phyloP scores from a whole-genome alignment of 805 yeast genomes.

The Metschnikowia colocasiae region DNA sequence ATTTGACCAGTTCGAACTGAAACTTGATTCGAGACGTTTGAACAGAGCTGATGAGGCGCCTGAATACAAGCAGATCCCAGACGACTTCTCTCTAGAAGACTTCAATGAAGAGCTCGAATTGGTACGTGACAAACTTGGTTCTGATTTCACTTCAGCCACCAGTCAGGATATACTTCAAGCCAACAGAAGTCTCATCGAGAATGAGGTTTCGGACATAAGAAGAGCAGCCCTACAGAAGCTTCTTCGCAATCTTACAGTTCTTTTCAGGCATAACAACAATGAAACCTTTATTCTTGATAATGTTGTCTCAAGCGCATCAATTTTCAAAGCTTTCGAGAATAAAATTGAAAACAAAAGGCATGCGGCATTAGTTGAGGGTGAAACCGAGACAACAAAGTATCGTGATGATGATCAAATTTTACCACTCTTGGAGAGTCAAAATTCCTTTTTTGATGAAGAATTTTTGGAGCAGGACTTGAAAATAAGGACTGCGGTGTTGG shows the following conservation, averaged over 20 bases:
- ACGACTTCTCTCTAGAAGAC: constrained; percentile 32
- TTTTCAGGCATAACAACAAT: constrained; percentile 33
- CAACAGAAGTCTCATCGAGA: constrained; percentile 16
- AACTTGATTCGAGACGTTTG: background rate
- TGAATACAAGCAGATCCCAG: constrained; percentile 31
- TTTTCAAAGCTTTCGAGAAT: constrained; percentile 24
- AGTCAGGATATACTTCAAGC: constrained; percentile 15
- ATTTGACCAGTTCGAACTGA: constrained; percentile 19
- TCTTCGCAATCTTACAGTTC: constrained; percentile 25
- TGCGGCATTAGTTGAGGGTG: background rate
- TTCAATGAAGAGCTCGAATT: constrained; percentile 28
- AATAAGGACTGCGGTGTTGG: constrained; percentile 23
- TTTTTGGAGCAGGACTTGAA: constrained; percentile 13
- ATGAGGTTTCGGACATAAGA: constrained; percentile 15
- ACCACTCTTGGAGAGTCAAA: constrained; percentile 3
- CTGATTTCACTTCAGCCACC: constrained; percentile 17
- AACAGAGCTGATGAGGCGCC: background rate
- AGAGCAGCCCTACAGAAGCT: constrained; percentile 26
- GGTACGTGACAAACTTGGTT: constrained; percentile 20
- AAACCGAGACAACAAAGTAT: constrained; percentile 1
- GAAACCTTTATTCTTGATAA: constrained; percentile 35
- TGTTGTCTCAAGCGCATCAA: constrained; percentile 27
- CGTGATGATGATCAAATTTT: constrained; percentile 9
- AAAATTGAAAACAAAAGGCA: background rate
- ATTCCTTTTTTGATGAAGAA: background rate